Conservation (phyloP, 2,329 filamentous ascomycete genomes). For the Chalara sp. region DNA sequence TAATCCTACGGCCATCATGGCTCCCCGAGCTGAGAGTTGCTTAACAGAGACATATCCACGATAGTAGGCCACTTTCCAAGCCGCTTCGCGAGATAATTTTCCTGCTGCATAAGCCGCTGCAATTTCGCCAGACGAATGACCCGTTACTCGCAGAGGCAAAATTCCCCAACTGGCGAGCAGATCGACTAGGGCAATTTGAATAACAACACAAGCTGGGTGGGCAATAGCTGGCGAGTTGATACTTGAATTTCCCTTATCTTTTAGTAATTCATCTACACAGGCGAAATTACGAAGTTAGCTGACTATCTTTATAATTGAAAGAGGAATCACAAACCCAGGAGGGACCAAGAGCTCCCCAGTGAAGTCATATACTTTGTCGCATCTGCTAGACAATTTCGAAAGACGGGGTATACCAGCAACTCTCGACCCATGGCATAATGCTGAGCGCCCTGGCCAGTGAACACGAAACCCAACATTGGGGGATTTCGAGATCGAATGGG, state of each 20-base stretch:
- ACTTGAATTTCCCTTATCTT: not conserved
- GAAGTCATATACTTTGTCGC: not conserved
- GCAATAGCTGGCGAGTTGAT: not conserved
- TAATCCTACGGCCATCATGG: conserved; percentile 46
- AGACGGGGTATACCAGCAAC: not conserved
- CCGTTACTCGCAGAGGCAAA: conserved; percentile 29
- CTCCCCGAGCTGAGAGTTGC: conserved; percentile 24
- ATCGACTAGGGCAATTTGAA: conserved; percentile 38
- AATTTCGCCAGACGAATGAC: conserved; percentile 41
- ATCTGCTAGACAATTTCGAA: conserved; percentile 27
- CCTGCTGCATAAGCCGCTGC: conserved; percentile 36
- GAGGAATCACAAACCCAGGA: not conserved
- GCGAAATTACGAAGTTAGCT: not conserved
- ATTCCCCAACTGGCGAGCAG: conserved; percentile 36
- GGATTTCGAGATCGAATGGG: conserved; percentile 10
- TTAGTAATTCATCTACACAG: not conserved
- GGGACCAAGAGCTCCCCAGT: not conserved
- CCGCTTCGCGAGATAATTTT: conserved; percentile 18
- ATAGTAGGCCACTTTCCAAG: conserved; percentile 18
- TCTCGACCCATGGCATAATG: not conserved
- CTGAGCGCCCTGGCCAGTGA: not conserved
- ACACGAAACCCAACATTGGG: conserved; percentile 15
- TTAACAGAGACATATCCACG: conserved; percentile 2
- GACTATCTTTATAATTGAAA: not conserved
- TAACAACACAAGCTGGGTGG: conserved; percentile 36